A percentile compares a stretch with the other conserved stretches of the same genome.
Conservation (phyloP, 2,329 filamentous ascomycete species). For the Fusarium pseudonygamai region DNA sequence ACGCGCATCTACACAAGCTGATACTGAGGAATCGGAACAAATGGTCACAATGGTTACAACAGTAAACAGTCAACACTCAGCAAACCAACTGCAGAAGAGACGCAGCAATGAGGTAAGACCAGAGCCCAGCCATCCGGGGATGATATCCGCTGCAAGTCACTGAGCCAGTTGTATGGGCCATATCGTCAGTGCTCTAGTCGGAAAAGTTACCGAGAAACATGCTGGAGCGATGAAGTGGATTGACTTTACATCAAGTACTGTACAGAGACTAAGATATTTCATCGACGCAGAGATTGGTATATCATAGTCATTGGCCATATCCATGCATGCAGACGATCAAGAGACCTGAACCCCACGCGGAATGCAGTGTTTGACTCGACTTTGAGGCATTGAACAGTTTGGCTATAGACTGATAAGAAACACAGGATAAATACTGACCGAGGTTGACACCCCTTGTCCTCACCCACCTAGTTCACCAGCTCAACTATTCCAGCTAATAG, state of each 20-base stretch:
- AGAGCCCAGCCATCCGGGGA: neutral
- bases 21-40: no score
- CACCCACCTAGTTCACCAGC: neutral
- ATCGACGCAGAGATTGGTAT: neutral
- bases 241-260: neutral
- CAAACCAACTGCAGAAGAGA: neutral
- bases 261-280: neutral
- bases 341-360: neutral
- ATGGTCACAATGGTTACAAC: no score
- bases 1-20: neutral
- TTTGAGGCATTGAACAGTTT: neutral
- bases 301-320: neutral
- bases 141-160: conserved; percentile 11
- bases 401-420: neutral
- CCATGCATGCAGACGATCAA: neutral
- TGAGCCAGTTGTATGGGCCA: neutral
- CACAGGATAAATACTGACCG: neutral
- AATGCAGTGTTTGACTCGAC: neutral
- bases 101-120: neutral
- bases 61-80: neutral
- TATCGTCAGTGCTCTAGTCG: conserved; percentile 11
- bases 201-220: conserved; percentile 13
- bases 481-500: neutral
- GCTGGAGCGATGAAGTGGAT: neutral
- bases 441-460: neutral